These are phyloP conservation scores for Calonectria fujianensis DNA, from an alignment of 2,329 filamentous ascomycete species.

Conservation along the genomic window DNA sequence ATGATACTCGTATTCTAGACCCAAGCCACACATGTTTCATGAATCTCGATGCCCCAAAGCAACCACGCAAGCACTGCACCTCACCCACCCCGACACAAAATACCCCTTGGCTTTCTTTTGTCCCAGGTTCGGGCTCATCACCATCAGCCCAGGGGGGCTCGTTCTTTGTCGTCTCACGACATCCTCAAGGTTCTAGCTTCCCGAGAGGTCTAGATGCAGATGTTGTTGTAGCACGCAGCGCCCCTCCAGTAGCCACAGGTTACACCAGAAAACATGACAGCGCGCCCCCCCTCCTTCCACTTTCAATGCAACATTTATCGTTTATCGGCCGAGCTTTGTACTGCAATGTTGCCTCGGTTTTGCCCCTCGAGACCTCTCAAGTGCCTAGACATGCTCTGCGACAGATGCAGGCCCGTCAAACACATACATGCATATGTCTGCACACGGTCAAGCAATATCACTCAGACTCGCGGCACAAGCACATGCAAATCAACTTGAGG, in stretches of 20 bases:
- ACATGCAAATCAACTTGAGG: conserved; percentile 33
- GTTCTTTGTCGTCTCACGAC: conserved; percentile 11
- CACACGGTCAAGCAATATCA: conserved; percentile 31
- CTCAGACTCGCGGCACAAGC: conserved; percentile 17
- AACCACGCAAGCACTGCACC: background rate
- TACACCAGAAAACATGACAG: conserved; percentile 38
- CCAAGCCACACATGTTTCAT: conserved; percentile 20
- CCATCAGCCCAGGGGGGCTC: background rate
- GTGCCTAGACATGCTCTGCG: conserved; percentile 20
- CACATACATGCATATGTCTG: background rate
- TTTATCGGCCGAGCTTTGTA: conserved; percentile 15
- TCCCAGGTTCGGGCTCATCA: conserved; percentile 2
- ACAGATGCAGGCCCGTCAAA: conserved; percentile 11
- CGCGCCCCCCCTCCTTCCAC: conserved; percentile 27
- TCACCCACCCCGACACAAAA: conserved; percentile 7
- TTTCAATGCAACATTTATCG: conserved; percentile 35
- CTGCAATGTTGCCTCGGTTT: background rate
- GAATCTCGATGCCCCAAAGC: conserved; percentile 2
- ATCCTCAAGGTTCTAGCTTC: conserved; percentile 27
- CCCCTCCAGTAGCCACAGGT: conserved; percentile 34
- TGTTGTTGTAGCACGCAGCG: conserved; percentile 20
- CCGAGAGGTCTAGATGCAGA: conserved; percentile 29
- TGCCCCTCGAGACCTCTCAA: background rate
- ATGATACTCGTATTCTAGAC: conserved; percentile 2
- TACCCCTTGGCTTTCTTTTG: background rate